A percentile compares a stretch with the other conserved stretches of the same genome.
Evolutionary conservation across 345 rosid species (phyloP).

Genomic region (Eutrema japonicum): DNA sequence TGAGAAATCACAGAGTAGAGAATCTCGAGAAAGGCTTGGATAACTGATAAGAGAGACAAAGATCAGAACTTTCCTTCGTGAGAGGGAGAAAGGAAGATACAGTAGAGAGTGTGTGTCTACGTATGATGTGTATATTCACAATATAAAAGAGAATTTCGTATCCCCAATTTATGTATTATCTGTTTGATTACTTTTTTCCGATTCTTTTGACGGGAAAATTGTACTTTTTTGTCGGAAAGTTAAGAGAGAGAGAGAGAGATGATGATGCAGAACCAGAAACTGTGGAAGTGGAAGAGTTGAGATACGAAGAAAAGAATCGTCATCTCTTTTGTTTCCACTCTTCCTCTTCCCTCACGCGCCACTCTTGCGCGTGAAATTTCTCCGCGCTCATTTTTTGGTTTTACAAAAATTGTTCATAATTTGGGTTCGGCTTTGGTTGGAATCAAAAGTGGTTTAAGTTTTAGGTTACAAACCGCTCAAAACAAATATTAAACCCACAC

Average conservation of each 20-base stretch:
- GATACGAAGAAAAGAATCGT: slow-evolving; percentile 26
- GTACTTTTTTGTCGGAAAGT: not conserved
- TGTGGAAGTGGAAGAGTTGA: not conserved
- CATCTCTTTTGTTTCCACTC: slow-evolving; percentile 29
- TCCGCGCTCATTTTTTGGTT: not conserved
- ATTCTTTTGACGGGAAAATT: slow-evolving; percentile 7
- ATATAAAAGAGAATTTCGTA: not conserved
- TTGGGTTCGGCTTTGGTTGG: too few species aligned
- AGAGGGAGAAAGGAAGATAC: slow-evolving; percentile 2
- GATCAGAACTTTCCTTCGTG: slow-evolving; percentile 17
- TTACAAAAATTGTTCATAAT: too few species aligned
- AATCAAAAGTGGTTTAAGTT: too few species aligned
- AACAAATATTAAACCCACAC: too few species aligned
- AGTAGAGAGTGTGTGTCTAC: slow-evolving; percentile 6
- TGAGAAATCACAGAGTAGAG: not conserved
- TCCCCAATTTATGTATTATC: not conserved
- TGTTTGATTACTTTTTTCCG: not conserved
- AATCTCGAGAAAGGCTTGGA: not conserved
- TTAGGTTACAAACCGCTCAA: too few species aligned
- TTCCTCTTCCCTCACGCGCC: slow-evolving; percentile 24
- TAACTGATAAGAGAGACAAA: slow-evolving; percentile 22
- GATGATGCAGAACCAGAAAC: slow-evolving; percentile 14
- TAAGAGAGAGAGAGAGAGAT: not conserved
- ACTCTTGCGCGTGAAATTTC: not conserved
- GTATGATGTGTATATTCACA: slow-evolving; percentile 10